Percentiles rank a stretch among this genome's conserved stretches.
phyloP scores from a whole-genome alignment of 768 basidiomycete genomes.

The Tricholomella constricta region DNA sequence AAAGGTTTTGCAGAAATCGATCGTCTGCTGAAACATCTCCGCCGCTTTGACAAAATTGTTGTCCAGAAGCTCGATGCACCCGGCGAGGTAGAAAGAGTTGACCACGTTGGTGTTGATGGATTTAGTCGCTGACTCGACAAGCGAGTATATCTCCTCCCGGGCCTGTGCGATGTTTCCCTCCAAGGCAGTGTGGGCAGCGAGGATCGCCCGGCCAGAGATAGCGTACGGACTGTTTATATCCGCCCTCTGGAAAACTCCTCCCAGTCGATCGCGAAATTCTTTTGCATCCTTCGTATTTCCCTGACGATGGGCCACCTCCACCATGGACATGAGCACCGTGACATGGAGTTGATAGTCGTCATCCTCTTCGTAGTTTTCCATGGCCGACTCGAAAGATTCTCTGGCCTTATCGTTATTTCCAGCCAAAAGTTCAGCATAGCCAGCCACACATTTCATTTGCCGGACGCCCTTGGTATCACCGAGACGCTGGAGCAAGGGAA shows the following conservation, averaged over 20 bases:
- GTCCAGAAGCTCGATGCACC: constrained; percentile 3
- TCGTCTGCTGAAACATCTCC: neutral
- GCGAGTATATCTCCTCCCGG: neutral
- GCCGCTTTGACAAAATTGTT: neutral
- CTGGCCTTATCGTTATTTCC: constrained; percentile 1
- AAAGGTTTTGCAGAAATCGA: neutral
- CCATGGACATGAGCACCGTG: neutral
- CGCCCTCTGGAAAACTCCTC: neutral
- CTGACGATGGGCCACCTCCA: constrained; percentile 2
- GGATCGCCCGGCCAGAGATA: neutral
- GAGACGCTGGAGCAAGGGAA: neutral
- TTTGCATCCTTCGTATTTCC: neutral
- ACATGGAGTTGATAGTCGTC: neutral
- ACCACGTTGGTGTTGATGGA: neutral
- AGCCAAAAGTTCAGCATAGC: neutral
- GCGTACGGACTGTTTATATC: neutral
- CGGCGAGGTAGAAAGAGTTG: neutral
- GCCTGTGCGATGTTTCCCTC: constrained; percentile 2
- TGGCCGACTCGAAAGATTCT: constrained; percentile 1
- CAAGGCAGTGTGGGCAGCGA: constrained; percentile 4
- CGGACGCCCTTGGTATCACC: neutral
- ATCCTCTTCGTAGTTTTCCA: neutral
- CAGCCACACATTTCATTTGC: neutral
- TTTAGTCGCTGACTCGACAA: neutral
- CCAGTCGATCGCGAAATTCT: neutral